phyloP scores from a whole-genome alignment of 23 red algal genomes.

The Gracilaria vermiculophylla region DNA sequence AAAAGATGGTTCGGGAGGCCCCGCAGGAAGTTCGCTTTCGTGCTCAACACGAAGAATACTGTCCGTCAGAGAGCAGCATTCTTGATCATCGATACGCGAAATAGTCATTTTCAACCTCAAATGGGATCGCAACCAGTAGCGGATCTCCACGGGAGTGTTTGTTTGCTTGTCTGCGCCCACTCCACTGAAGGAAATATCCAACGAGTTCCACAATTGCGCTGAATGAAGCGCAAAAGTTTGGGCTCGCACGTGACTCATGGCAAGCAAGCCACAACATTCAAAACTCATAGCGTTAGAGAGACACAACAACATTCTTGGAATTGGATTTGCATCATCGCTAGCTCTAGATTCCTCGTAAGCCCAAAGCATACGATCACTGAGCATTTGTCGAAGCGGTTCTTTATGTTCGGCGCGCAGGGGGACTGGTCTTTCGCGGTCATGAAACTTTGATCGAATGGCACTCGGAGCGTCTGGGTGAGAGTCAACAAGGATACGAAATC shows the following conservation, averaged over 20 bases:
- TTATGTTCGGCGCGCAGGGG: slow-evolving; percentile 32
- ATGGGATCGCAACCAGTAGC: slow-evolving; percentile 48
- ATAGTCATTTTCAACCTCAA: slow-evolving; percentile 1
- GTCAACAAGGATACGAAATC: slow-evolving; percentile 45
- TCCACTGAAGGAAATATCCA: slow-evolving; percentile 30
- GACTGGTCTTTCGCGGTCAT: slow-evolving; percentile 23
- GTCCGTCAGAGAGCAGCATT: neutral
- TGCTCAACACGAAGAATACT: slow-evolving; percentile 11
- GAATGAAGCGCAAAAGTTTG: slow-evolving; percentile 26
- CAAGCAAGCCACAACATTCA: slow-evolving; percentile 47
- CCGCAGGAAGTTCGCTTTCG: neutral
- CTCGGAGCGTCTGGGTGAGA: slow-evolving; percentile 52
- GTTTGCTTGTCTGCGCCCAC: slow-evolving; percentile 22
- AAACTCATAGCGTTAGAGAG: slow-evolving; percentile 47
- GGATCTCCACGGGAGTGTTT: slow-evolving; percentile 17
- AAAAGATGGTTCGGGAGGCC: neutral
- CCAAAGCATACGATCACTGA: slow-evolving; percentile 49
- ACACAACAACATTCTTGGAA: slow-evolving; percentile 28
- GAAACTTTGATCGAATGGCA: neutral
- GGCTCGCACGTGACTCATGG: slow-evolving; percentile 41
- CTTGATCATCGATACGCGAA: neutral
- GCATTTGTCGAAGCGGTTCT: slow-evolving; percentile 56
- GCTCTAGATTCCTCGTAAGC: neutral
- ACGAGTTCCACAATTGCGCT: slow-evolving; percentile 5
- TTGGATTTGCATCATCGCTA: slow-evolving; percentile 1